phyloP scores from a whole-genome alignment of 768 basidiomycete genomes.

The Boletus huronensis region DNA sequence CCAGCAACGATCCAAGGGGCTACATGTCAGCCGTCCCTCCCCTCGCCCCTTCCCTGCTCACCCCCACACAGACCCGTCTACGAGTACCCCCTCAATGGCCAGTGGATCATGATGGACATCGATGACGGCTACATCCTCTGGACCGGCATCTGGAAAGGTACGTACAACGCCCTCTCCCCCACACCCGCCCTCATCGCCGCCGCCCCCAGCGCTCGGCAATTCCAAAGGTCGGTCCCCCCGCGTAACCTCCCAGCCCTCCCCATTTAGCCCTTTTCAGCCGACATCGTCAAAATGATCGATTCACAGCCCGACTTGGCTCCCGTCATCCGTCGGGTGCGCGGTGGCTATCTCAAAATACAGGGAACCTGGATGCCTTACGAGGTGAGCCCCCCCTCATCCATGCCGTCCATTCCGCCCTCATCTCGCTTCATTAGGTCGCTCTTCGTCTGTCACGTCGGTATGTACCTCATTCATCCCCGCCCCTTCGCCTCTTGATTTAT shows the following conservation, averaged over 20 bases:
- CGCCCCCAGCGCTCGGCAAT: slow-evolving; percentile 66
- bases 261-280: slow-evolving; percentile 49
- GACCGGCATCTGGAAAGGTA: slow-evolving; percentile 95
- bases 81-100: slow-evolving; percentile 84
- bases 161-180: slow-evolving; percentile 5
- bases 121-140: slow-evolving; percentile 90
- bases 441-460: slow-evolving; percentile 76
- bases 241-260: slow-evolving; percentile 8
- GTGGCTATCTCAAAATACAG: slow-evolving; percentile 88
- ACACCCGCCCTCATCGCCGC: slow-evolving; percentile 14
- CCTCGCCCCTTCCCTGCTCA: background rate
- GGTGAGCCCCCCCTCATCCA: slow-evolving; percentile 35
- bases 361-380: slow-evolving; percentile 95
- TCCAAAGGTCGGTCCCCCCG: slow-evolving; percentile 63
- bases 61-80: slow-evolving; percentile 63
- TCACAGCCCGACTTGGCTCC: slow-evolving; percentile 84
- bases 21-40: slow-evolving; percentile 62
- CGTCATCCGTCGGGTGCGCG: slow-evolving; percentile 78
- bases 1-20: slow-evolving; percentile 82
- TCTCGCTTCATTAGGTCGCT: slow-evolving; percentile 54
- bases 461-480: slow-evolving; percentile 27
- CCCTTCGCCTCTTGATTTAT: slow-evolving; percentile 11
- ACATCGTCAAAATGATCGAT: slow-evolving; percentile 92
- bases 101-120: slow-evolving; percentile 96
- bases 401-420: slow-evolving; percentile 19